Base-by-base conservation (phyloP, 176 grass and related monocot genomes). In the Bonia amplexicaulis region DNA sequence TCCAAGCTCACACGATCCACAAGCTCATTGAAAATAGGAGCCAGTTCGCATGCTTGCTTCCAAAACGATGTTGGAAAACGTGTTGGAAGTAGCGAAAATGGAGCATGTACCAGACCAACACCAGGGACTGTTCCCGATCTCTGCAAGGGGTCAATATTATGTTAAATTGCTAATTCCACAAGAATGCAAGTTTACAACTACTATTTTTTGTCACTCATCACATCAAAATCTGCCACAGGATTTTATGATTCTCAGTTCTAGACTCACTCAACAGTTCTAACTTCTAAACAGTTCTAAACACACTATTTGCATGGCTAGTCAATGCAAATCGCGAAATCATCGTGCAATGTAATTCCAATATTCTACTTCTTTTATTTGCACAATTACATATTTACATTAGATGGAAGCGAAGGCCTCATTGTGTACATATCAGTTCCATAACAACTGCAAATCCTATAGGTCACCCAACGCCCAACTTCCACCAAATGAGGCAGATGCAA, bases 1-100 rank as follows among this genome's bases (percentile, higher is more conserved):
- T 98, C 93, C 85, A 95, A 90, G 80, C 95, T 98, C 60, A 95
- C 91, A 63, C 95, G 91, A 88, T 98, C 95, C 6, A 95, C 95
- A 54, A 98, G 85, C 63, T 95, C 93, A 80, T 93, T 98, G 80
- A 98, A 95, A 67, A 95, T 90, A 40, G 93, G 91, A 66, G 93
- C 93, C 72, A 98, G 46, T 22, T 95, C 95, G 23, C 91, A 92
- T 12, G 93, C 95, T 78, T 98, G 93, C 59, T 90, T 90, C 87
- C 87, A 98, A 42, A 86, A 85, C 7, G 74, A 71, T 25, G 40
- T 71, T 19, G 95, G 91, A 74, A 98, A 83, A 12, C 13, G 26
- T 49, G 88, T 84, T 1, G 95, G 95, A 16, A 92, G 67, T 48
- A 98, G 77, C 12, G 93, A 53, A 84, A 98, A 82, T 15, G 95